Evolutionary conservation across 2,329 filamentous ascomycete species (phyloP), one percentile per base, ranked within the genome.

Genomic region (Beauveria rudraprayagi): DNA sequence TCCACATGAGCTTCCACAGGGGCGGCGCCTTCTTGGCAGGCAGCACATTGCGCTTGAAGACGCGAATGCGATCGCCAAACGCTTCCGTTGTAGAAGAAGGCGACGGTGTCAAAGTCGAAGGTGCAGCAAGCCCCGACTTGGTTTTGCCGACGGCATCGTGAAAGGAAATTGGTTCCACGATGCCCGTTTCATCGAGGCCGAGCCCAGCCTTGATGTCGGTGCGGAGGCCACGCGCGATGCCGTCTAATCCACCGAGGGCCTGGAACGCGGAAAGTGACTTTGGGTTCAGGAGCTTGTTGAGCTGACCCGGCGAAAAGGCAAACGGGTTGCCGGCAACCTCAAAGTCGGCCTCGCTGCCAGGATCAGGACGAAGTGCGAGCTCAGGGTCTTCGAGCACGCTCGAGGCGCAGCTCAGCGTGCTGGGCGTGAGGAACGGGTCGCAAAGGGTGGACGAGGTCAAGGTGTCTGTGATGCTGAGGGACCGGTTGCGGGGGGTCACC

Each of bases 281-380:
- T 0, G 90, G 90, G 65, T 92, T 92, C 56, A 92, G 78, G 7
- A 94, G 76, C 74, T 93, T 93, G 64, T 84, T 85, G 67, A 92
- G 74, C 65, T 91, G 88, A 5, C 89, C 89, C 0, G 87, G 87
- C 0, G 85, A 82, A 67, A 87, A 91, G 8, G 87, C 89, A 66
- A 92, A 91, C 50, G 81, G 84, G 71, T 89, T 91, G 66, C 87
- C 77, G 53, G 85, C 78, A 14, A 87, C 81, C 48, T 83, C 69
- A 67, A 90, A 93, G 64, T 90, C 86, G 19, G 77, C 80, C 72
- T 92, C 88, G 1, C 84, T 87, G 7, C 87, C 87, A 1, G 85
- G 87, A 69, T 92, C 89, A 0, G 89, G 86, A 22, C 77, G 80
- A 11, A 90, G 74, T 0, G 87, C 85, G 62, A 87, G 83, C 63